Evolutionary conservation across 2,329 filamentous ascomycete species (phyloP), one percentile per base, ranked within the genome.

Genomic region (Aspergillus felis): DNA sequence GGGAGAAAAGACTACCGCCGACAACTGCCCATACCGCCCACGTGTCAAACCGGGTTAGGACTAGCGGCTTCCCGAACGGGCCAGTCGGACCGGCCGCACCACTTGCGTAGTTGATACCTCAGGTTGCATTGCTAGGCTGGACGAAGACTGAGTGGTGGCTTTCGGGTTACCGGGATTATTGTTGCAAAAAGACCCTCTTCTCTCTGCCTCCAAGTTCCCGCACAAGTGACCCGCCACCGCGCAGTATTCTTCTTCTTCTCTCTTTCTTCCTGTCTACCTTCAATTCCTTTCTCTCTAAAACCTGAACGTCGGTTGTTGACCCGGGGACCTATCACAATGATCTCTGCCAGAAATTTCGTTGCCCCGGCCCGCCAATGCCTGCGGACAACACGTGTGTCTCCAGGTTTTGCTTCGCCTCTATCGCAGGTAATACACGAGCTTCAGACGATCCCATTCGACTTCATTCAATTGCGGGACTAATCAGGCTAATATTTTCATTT

Each of bases 321-420:
- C 42, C 53, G 65, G 68, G 61, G 67, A 57, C 58, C 47, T 64
- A 49, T 69, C 82, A 89, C 75, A 73, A 96, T 96, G 92, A 82
- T 96, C 79, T 87, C 89, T 79, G 81, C 89, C 76, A 88, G 91
- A 80, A 86, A 87, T 70, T 85, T 92, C 77, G 86, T 87, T 77
- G 84, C 84, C 71, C 88, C 90, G 72, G 84, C 86, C 77, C 85
- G 90, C 77, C 90, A 95, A 81, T 90, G 86, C 83, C 80, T 92
- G 77, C 87, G 88, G 76, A 83, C 85, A 71, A 83, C 85, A 65
- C 76, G 72, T 68, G 73, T 77, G 66, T 69, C 75, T 61, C 76
- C 77, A 57, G 71, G 74, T 68, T 78, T 77, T 74, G 71, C 75
- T 62, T 77, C 79, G 66, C 75, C 78, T 66, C 74, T 79, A 67